phyloP scores from a whole-genome alignment of 192 early-diverging fungal species.

The Backusella mclennaniae region DNA sequence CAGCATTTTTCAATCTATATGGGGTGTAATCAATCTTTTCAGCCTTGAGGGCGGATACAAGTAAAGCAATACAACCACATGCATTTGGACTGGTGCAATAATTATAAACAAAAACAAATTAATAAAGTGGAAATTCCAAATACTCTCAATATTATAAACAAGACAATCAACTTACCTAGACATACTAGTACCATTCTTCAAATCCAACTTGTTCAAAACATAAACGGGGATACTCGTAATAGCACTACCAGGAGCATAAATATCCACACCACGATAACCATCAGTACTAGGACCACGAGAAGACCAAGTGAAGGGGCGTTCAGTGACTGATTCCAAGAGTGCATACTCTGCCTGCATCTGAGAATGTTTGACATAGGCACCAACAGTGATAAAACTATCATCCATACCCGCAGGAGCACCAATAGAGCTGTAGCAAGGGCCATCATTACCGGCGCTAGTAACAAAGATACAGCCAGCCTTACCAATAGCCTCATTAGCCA shows the following conservation, averaged over 20 bases:
- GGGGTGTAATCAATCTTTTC: conserved; percentile 67
- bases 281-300: conserved; percentile 85
- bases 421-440: conserved; percentile 82
- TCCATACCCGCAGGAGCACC: conserved; percentile 82
- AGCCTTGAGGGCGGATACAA: conserved; percentile 86
- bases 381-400: conserved; percentile 82
- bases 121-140: background rate
- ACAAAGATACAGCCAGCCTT: conserved; percentile 84
- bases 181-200: conserved; percentile 97
- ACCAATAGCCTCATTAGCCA: conserved; percentile 83
- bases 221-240: conserved; percentile 89
- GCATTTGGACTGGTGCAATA: conserved; percentile 63
- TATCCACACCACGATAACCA: conserved; percentile 79
- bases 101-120: background rate
- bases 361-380: conserved; percentile 82
- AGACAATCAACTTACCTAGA: conserved; percentile 36
- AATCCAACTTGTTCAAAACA: conserved; percentile 60
- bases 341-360: conserved; percentile 89
- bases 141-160: background rate
- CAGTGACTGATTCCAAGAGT: conserved; percentile 73
- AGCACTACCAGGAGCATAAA: conserved; percentile 89
- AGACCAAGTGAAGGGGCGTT: conserved; percentile 86
- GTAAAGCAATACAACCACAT: conserved; percentile 81
- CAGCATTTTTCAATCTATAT: conserved; percentile 79
- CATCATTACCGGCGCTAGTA: conserved; percentile 88